Base-by-base conservation (phyloP, 768 basidiomycete genomes). In the Hysterangium stoloniferum region DNA sequence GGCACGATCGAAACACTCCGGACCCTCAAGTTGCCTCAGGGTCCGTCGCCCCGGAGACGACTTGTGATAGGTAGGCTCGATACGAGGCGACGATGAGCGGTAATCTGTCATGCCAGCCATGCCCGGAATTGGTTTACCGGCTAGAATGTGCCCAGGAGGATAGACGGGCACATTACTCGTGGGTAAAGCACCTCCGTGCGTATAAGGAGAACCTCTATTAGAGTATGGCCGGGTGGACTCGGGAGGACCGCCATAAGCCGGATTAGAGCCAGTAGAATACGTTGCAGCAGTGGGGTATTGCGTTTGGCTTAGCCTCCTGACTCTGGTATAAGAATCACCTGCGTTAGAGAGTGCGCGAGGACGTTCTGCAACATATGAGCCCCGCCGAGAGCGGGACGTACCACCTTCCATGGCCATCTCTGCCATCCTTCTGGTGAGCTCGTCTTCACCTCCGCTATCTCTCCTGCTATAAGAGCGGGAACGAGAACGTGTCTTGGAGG, bases 101-200 rank as follows among this genome's bases (percentile, higher is more conserved):
- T 31, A 40, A 17, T 25, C 29, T 25, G 35, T 20, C 5, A 24
- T 27, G 32, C 19, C 35, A 25, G 33, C 52, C 40, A 49, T 37
- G 6, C 52, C 53, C 34, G 62, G 64, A 22, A 77, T 65, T 24
- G 76, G 70, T 42, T 74, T 74, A 2, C 81, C 81, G 50, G 76
- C 80, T 56, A 80, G 56, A 35, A 74, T 63, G 63, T 80, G 81
- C 2, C 78, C 77, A 3, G 70, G 64, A 42, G 82, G 77, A 60
- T 82, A 82, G n/a, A 74, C 65, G 4, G 64, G 56, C 15, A 15
- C 32, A 15, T 7, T 34, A 12, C 25, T 15, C 12, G 49, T 13
- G 17, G 49, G 41, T 32, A 32, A 15, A 12, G 35, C 48, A 3
- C 48, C 48, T 24, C 12, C 35, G n/a, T 36, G 35, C 25, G 28